Percentiles rank a stretch among this genome's conserved stretches.
Evolutionary conservation across 2,329 filamentous ascomycete genomes (phyloP).

Genomic region (Seiridium unicorne): DNA sequence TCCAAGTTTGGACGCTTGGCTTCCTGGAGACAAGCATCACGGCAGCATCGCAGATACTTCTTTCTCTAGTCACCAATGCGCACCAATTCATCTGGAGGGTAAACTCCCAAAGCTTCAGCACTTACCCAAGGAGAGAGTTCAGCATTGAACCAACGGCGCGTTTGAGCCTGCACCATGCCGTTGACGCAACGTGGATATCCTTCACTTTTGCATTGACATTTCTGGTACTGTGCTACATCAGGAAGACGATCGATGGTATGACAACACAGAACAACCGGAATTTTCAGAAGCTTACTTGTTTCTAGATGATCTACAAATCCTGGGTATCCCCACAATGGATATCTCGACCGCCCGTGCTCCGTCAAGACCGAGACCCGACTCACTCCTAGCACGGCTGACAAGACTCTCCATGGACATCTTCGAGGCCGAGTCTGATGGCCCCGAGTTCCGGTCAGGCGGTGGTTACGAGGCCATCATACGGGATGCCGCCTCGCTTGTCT

Average conservation of each 20-base stretch:
- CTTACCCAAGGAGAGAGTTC: not conserved
- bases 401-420: slow-evolving; percentile 1
- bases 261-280: not conserved
- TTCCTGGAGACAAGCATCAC: slow-evolving; percentile 2
- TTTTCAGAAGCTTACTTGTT: not conserved
- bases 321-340: not conserved
- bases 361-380: not conserved
- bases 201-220: slow-evolving; percentile 4
- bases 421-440: not conserved
- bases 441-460: not conserved
- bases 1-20: not conserved
- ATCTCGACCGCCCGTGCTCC: not conserved
- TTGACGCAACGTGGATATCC: slow-evolving; percentile 4
- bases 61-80: not conserved
- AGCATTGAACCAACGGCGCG: not conserved
- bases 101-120: not conserved
- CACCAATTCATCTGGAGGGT: not conserved
- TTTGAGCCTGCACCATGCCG: slow-evolving; percentile 1
- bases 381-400: not conserved
- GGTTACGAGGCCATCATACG: slow-evolving; percentile 1
- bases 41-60: slow-evolving; percentile 2
- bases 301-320: slow-evolving; percentile 1
- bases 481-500: slow-evolving; percentile 1
- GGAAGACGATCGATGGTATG: slow-evolving; percentile 1
- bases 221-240: slow-evolving; percentile 3